phyloP scores from a whole-genome alignment of 2,329 filamentous ascomycete genomes.

The Penicillium sumatraense region DNA sequence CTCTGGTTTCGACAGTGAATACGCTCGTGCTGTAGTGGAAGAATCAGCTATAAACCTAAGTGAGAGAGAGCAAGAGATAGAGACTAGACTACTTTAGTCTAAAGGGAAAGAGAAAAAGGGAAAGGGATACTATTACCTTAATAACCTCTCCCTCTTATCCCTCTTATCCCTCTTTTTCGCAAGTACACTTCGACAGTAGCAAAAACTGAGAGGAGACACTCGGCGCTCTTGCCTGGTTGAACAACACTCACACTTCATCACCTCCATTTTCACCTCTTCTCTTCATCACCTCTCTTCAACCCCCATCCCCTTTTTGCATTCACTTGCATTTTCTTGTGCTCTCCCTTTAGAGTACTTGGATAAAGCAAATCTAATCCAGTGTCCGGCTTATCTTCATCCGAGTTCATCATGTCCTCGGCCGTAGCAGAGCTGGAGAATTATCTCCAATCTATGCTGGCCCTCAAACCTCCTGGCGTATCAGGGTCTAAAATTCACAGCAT shows the following conservation, averaged over 20 bases:
- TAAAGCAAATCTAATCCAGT: too few species aligned
- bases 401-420: conserved; percentile 70
- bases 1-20: conserved; percentile 36
- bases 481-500: conserved; percentile 88
- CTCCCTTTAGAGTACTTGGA: too few species aligned
- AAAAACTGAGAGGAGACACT: too few species aligned
- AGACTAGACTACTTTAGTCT: too few species aligned
- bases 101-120: background rate
- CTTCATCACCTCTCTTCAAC: background rate
- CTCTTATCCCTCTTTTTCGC: too few species aligned
- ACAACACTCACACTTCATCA: background rate
- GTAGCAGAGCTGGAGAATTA: conserved; percentile 89
- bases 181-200: too few species aligned
- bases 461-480: conserved; percentile 93
- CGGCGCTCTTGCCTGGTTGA: background rate
- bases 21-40: conserved; percentile 45
- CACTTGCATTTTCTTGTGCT: too few species aligned
- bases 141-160: too few species aligned
- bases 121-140: too few species aligned
- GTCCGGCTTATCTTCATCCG: conserved; percentile 5
- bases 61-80: background rate
- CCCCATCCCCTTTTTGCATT: background rate
- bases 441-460: conserved; percentile 85
- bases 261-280: background rate
- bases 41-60: conserved; percentile 31